Evolutionary conservation across 2,329 filamentous ascomycete genomes (phyloP).

Genomic region (Xylaria sp.): DNA sequence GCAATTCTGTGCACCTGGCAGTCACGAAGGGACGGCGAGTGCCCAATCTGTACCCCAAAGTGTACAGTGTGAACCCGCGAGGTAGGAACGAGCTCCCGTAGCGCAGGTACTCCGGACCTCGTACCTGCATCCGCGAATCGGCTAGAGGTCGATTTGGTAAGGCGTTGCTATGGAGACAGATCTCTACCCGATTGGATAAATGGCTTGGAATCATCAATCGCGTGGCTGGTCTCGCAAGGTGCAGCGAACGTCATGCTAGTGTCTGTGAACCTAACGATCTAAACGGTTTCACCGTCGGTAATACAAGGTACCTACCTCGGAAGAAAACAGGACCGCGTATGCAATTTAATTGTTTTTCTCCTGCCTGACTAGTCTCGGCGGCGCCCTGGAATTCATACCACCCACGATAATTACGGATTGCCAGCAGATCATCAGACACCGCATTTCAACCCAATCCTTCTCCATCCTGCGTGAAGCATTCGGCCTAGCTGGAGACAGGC

Average conservation of each 20-base stretch:
- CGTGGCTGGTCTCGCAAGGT: background rate
- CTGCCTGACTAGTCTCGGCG: background rate
- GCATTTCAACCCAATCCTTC: conserved; percentile 9
- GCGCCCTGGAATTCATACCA: conserved; percentile 10
- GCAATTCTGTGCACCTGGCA: too few species aligned
- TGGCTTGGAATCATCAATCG: conserved; percentile 8
- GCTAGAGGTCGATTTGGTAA: conserved; percentile 1
- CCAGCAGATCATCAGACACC: conserved; percentile 1
- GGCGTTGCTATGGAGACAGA: conserved; percentile 28
- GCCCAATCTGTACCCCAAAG: too few species aligned
- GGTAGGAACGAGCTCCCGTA: too few species aligned
- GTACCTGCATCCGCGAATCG: background rate
- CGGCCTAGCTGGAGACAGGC: conserved; percentile 19
- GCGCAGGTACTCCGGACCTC: too few species aligned
- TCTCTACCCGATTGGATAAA: conserved; percentile 5
- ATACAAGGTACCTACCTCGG: background rate
- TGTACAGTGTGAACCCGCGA: too few species aligned
- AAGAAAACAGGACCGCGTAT: background rate
- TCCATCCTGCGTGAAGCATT: conserved; percentile 17
- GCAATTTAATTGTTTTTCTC: background rate
- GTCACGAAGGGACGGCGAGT: too few species aligned
- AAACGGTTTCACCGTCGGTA: too few species aligned
- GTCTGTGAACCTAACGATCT: too few species aligned
- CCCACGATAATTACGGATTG: background rate
- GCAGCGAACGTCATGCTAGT: conserved; percentile 2